Evolutionary conservation across 2,329 filamentous ascomycete species (phyloP), one percentile per base, ranked within the genome.

Genomic region (Fusarium newnesense): DNA sequence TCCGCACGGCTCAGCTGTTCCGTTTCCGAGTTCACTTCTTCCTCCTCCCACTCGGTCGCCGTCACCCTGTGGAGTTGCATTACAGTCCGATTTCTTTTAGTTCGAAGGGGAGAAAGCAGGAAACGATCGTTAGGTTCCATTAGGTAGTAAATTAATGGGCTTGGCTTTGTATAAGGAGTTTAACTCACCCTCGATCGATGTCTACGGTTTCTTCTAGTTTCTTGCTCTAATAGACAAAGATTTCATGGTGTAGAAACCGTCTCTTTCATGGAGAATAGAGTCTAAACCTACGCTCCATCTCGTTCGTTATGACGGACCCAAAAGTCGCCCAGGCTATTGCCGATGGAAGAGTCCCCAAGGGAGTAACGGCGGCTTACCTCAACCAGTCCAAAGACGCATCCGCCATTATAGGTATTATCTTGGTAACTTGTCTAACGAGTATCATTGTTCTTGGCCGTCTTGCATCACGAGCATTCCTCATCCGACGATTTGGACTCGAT

Each of bases 401-500:
- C 2, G 79, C 84, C 10, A 82, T 85, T 69, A 77, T 78, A 9
- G 83, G 81, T 4, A 84, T 84, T 39, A 77, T 84, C 24, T 75
- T 84, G 56, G 79, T 85, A 36, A 77, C 80, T 4, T 75, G 75
- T 19, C 26, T 85, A 43, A 80, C 82, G 4, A 76, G 76, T 49
- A 46, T 82, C 2, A 57, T 85, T 24, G 82, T 85, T 2, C 64
- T 80, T 3, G 74, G 78, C 12, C 78, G 84, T 26, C 72, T 82
- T 36, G 66, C 78, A 30, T 83, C 83, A 4, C 77, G 84, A 46
- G 68, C 77, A 11, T 79, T 82, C 18, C 71, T 85, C 12, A 76
- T 83, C 12, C 79, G 79, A 39, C 78, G 79, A 5, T 79, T 84
- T 40, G 83, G 83, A 2, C 46, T 81, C 21, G 83, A 85, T 39